A percentile compares a stretch with the other conserved stretches of the same genome.
Conservation (phyloP, 2,329 filamentous ascomycete species). For the Diplodia scrobiculata region DNA sequence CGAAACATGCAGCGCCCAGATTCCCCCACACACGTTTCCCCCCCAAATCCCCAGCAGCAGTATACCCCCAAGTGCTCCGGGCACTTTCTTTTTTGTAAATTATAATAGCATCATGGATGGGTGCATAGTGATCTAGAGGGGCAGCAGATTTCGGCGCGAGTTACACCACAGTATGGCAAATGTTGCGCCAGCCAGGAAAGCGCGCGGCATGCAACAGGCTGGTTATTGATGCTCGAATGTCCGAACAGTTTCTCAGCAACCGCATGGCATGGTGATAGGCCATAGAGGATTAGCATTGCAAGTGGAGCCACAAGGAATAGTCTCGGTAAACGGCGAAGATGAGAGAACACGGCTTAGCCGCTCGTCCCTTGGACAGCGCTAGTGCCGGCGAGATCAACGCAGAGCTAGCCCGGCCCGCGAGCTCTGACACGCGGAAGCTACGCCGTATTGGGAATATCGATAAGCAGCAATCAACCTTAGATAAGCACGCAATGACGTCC, state of each 20-base stretch:
- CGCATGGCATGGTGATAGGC: background rate
- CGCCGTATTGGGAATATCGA: slow-evolving; percentile 6
- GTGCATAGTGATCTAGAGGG: slow-evolving; percentile 8
- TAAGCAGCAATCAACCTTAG: slow-evolving; percentile 3
- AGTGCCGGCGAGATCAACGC: background rate
- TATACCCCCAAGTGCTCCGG: slow-evolving; percentile 15
- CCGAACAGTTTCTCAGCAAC: background rate
- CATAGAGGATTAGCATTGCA: background rate
- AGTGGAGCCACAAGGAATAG: background rate
- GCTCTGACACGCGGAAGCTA: slow-evolving; percentile 20
- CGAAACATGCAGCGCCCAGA: slow-evolving; percentile 1
- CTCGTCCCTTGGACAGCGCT: background rate
- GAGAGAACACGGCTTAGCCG: background rate
- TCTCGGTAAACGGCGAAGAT: too few species aligned
- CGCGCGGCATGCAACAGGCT: too few species aligned
- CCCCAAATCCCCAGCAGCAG: slow-evolving; percentile 4
- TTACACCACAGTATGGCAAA: background rate
- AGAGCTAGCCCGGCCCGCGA: slow-evolving; percentile 16
- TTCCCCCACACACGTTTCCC: background rate
- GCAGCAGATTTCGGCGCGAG: background rate
- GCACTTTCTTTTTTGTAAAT: slow-evolving; percentile 23
- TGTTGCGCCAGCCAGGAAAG: too few species aligned
- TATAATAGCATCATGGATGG: slow-evolving; percentile 18
- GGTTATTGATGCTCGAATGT: background rate
- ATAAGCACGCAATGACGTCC: slow-evolving; percentile 9